Evolutionary conservation across 129 eudicot species (phyloP), one percentile per base, ranked within the genome.

Genomic region (Lactuca sativa): DNA sequence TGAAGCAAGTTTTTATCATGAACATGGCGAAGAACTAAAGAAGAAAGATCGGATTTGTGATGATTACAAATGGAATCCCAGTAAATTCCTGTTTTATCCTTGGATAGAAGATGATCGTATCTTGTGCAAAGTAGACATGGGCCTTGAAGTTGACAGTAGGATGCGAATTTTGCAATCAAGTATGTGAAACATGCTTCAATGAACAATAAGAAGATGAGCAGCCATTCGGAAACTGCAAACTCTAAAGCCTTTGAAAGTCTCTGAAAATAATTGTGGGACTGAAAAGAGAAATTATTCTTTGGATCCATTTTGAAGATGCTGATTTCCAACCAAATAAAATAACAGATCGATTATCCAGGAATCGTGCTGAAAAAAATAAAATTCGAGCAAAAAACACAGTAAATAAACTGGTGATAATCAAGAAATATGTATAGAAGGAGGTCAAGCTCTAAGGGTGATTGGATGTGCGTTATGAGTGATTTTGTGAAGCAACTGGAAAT

Each of bases 61-160:
- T 80, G 79, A 14, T 54, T 56, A 82, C 98, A 92, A 7, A 92
- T 77, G 30, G 88, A 82, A 79, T 92, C 89, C 89, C 96, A 72
- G 64, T 79, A 86, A 81, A 86, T 74, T 47, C 85, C 88, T 14
- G 25, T 67, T 65, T 81, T 83, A 67, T 86, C 90, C 56, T 85
- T 81, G 13, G 91, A 84, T 37, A 92, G 49, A 72, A 88, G 79
- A 74, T 88, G 95, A 81, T 92, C 97, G 30, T 88, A 78, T 78
- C 98, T 86, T 38, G 98, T 88, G 78, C 98, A 92, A 6, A 92
- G 71, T 71, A 89, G 51, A 80, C 98, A 92, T 11, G 98, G 98
- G 65, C 80, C 60, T 75, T 78, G 86, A 81, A 92, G 76, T n/a
- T 71, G 82, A 78, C 78, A 82, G 77, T 81, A 80, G 40, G 80